phyloP scores from a whole-genome alignment of 495 filamentous ascomycete species.

The Entonaema liquescens region DNA sequence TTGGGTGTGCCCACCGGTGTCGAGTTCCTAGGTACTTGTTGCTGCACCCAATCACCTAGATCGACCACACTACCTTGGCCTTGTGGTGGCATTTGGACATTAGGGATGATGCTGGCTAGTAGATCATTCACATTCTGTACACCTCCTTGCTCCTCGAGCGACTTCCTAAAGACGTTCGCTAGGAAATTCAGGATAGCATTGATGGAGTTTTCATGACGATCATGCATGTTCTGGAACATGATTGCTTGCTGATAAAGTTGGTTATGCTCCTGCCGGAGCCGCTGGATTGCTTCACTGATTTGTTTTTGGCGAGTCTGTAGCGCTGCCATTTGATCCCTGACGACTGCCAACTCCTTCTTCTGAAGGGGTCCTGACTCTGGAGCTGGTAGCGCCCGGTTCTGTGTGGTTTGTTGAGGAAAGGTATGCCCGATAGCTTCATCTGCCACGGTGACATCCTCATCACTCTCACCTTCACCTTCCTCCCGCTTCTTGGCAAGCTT shows the following conservation, averaged over 20 bases:
- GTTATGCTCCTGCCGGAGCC: constrained; percentile 83
- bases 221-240: constrained; percentile 89
- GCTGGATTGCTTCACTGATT: constrained; percentile 80
- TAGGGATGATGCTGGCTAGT: constrained; percentile 72
- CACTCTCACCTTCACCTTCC: constrained; percentile 77
- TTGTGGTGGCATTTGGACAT: constrained; percentile 59
- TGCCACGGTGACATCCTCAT: constrained; percentile 64
- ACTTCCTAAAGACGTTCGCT: constrained; percentile 91
- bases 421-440: constrained; percentile 50
- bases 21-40: constrained; percentile 50
- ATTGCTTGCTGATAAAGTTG: constrained; percentile 89
- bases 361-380: constrained; percentile 64
- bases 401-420: constrained; percentile 21
- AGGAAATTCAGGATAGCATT: constrained; percentile 97
- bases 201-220: constrained; percentile 96
- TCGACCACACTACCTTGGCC: constrained; percentile 74
- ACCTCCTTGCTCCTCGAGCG: constrained; percentile 66
- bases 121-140: constrained; percentile 75
- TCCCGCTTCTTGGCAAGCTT: constrained; percentile 68
- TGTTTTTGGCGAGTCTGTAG: constrained; percentile 84
- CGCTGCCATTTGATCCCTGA: constrained; percentile 80
- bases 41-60: constrained; percentile 69
- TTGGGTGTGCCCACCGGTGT: constrained; percentile 54
- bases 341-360: constrained; percentile 78
- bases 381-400: constrained; percentile 39